Conservation (phyloP, 768 basidiomycete genomes). For the Rhizopogon vesiculosus region DNA sequence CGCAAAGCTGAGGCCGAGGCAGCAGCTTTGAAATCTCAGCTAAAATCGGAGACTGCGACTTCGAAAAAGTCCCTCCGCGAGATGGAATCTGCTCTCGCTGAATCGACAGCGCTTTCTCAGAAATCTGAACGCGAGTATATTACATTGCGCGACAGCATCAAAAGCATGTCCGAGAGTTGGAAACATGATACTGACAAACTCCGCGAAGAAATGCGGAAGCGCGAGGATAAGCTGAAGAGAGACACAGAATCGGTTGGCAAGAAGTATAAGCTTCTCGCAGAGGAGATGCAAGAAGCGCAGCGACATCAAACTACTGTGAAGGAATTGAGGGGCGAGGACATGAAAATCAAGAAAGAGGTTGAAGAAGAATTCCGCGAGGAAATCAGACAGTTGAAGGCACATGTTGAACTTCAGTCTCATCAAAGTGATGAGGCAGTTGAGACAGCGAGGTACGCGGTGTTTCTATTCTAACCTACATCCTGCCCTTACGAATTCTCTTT, state of each 20-base stretch:
- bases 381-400: slow-evolving; percentile 45
- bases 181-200: slow-evolving; percentile 69
- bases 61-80: slow-evolving; percentile 76
- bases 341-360: slow-evolving; percentile 46
- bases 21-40: slow-evolving; percentile 57
- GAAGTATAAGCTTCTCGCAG: slow-evolving; percentile 63
- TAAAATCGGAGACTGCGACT: slow-evolving; percentile 67
- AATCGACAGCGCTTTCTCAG: slow-evolving; percentile 72
- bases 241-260: slow-evolving; percentile 67
- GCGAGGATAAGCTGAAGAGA: slow-evolving; percentile 62
- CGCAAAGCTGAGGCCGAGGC: slow-evolving; percentile 83
- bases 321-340: slow-evolving; percentile 46
- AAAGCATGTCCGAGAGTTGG: slow-evolving; percentile 67
- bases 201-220: slow-evolving; percentile 66
- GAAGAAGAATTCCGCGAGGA: slow-evolving; percentile 59
- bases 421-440: slow-evolving; percentile 54
- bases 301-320: slow-evolving; percentile 42
- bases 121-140: slow-evolving; percentile 83
- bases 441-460: slow-evolving; percentile 54
- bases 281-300: slow-evolving; percentile 56
- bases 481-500: not conserved
- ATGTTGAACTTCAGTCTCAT: slow-evolving; percentile 48
- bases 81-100: slow-evolving; percentile 70
- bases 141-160: slow-evolving; percentile 72
- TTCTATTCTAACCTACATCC: not conserved